phyloP scores from a whole-genome alignment of 768 basidiomycete species.

The Chiua virens region DNA sequence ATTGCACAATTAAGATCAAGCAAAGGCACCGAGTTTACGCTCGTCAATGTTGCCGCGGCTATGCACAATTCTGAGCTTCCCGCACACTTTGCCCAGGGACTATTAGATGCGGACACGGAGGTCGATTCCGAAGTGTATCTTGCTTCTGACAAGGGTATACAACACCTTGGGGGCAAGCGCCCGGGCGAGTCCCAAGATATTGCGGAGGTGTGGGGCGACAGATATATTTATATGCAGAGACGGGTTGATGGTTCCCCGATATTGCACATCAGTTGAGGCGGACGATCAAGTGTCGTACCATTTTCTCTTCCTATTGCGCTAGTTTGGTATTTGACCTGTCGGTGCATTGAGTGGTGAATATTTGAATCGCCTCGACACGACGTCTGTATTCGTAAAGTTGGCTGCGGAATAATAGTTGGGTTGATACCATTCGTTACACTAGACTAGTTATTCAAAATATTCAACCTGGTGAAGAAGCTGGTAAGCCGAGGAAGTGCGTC shows the following conservation, averaged over 20 bases:
- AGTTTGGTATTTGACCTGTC: too few species aligned
- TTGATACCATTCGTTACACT: too few species aligned
- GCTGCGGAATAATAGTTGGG: too few species aligned
- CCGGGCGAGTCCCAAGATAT: background rate
- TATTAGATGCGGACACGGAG: background rate
- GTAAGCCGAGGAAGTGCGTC: too few species aligned
- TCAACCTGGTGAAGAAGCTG: too few species aligned
- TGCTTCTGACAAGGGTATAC: background rate
- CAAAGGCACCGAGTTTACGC: slow-evolving; percentile 23
- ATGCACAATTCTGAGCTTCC: slow-evolving; percentile 28
- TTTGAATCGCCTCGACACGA: too few species aligned
- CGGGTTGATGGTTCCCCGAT: slow-evolving; percentile 17
- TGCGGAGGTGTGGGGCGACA: slow-evolving; percentile 1
- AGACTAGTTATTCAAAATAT: too few species aligned
- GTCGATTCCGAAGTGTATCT: background rate
- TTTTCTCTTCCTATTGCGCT: too few species aligned
- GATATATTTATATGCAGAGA: slow-evolving; percentile 14
- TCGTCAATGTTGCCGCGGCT: slow-evolving; percentile 22
- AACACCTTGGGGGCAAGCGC: too few species aligned
- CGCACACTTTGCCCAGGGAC: slow-evolving; percentile 10
- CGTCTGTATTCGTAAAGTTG: too few species aligned
- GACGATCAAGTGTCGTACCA: too few species aligned
- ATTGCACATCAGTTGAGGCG: slow-evolving; percentile 16
- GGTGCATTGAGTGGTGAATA: too few species aligned
- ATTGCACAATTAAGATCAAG: slow-evolving; percentile 23